Conservation (phyloP, 176 grass and related monocot genomes). For the Oropetium thomaeum region DNA sequence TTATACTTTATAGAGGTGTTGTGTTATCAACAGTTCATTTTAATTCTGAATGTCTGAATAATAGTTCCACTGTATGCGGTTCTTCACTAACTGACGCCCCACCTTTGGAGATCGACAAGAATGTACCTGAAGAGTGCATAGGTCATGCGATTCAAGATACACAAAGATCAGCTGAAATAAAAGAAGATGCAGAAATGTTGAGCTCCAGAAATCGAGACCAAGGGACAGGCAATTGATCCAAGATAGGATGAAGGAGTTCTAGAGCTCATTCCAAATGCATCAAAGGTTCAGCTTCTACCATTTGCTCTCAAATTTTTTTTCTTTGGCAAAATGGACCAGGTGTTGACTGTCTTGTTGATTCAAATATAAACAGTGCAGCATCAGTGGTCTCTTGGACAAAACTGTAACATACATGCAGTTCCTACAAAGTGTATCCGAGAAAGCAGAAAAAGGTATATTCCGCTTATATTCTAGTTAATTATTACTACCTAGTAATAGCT, state of each 20-base stretch:
- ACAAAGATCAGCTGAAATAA: constrained; percentile 31
- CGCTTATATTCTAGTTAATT: no score
- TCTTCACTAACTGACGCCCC: constrained; percentile 28
- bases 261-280: constrained; percentile 65
- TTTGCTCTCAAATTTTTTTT: constrained; percentile 11
- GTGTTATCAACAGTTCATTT: not conserved
- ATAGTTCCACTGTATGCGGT: constrained; percentile 38
- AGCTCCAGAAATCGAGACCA: constrained; percentile 50
- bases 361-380: constrained; percentile 67
- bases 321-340: not conserved
- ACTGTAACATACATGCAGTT: constrained; percentile 69
- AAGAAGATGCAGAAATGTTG: constrained; percentile 34
- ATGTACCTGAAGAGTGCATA: constrained; percentile 29
- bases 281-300: constrained; percentile 46
- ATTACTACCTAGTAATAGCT: no score
- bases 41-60: constrained; percentile 11
- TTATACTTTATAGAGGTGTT: constrained; percentile 4
- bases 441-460: constrained; percentile 52
- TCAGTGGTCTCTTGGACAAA: constrained; percentile 68
- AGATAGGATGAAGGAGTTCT: constrained; percentile 74
- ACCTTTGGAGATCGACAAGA: constrained; percentile 7
- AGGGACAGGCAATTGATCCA: constrained; percentile 85
- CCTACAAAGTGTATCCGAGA: constrained; percentile 53
- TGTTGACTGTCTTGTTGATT: constrained; percentile 35
- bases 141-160: constrained; percentile 6